Conservation (phyloP, 176 grass and related monocot genomes). For the Carex scoparia region DNA sequence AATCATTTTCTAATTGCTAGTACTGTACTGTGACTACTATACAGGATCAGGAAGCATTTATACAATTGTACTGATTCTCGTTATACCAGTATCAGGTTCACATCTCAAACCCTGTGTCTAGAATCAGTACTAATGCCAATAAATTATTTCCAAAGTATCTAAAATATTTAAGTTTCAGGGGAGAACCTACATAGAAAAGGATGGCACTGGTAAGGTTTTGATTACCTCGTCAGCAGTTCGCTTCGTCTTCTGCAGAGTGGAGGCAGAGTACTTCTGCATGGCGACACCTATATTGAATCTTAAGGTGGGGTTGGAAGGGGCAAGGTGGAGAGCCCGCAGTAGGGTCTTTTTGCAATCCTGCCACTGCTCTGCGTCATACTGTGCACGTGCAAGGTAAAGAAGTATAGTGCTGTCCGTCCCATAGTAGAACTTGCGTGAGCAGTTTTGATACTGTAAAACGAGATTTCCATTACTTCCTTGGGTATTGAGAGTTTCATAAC, state of each 20-base stretch:
- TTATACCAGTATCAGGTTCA: not conserved
- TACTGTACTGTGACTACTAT: not conserved
- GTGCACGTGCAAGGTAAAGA: constrained; percentile 78
- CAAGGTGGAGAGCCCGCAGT: constrained; percentile 89
- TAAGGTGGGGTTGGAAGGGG: constrained; percentile 91
- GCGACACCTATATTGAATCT: constrained; percentile 85
- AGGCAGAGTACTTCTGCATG: constrained; percentile 97
- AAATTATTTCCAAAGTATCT: not conserved
- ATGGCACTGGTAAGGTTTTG: not conserved
- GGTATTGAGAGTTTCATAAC: not conserved
- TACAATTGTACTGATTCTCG: not conserved
- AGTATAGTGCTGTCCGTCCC: constrained; percentile 86
- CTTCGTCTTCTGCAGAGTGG: constrained; percentile 86
- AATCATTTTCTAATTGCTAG: not conserved
- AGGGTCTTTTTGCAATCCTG: constrained; percentile 95
- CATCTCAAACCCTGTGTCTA: not conserved
- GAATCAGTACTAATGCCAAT: not conserved
- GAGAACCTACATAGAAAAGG: not conserved
- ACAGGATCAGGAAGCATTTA: not conserved
- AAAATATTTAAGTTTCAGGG: not conserved
- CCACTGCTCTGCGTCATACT: constrained; percentile 97
- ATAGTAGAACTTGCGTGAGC: constrained; percentile 80
- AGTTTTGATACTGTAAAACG: constrained; percentile 83
- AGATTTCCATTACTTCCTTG: constrained; percentile 17
- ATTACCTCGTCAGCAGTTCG: constrained; percentile 80